Evolutionary conservation across 2,329 filamentous ascomycete species (phyloP).

Genomic region (Exophiala xenobiotica): DNA sequence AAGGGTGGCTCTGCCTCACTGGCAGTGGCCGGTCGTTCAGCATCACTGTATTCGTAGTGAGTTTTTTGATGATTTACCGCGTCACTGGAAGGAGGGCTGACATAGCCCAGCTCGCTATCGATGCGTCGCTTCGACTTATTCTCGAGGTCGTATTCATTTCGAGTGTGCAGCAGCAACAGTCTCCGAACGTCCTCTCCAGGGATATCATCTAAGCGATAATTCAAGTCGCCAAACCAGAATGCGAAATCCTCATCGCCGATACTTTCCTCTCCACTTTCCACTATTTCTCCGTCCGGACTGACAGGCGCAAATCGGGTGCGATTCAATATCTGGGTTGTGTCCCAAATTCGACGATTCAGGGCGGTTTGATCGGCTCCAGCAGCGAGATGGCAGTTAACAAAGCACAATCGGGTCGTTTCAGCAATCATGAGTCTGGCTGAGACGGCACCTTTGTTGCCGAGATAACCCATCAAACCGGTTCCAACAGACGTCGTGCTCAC

Average conservation of each 20-base stretch:
- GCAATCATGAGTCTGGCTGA: conserved; percentile 78
- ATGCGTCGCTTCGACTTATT: conserved; percentile 37
- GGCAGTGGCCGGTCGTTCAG: conserved; percentile 54
- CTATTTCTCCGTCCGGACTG: conserved; percentile 61
- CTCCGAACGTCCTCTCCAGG: conserved; percentile 87
- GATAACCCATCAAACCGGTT: conserved; percentile 86
- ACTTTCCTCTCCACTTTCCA: conserved; percentile 60
- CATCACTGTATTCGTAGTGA: conserved; percentile 22
- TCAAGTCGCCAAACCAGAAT: conserved; percentile 96
- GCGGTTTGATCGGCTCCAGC: conserved; percentile 77
- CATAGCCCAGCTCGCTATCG: conserved; percentile 31
- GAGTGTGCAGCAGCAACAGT: conserved; percentile 77
- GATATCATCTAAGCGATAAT: conserved; percentile 85
- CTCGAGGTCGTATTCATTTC: conserved; percentile 69
- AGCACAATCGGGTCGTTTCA: conserved; percentile 83
- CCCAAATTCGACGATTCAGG: conserved; percentile 85
- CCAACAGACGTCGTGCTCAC: conserved; percentile 81
- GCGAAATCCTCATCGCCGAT: conserved; percentile 90
- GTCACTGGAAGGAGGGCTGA: conserved; percentile 16
- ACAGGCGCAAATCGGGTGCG: conserved; percentile 79
- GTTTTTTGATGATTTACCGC: conserved; percentile 1
- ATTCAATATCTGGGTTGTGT: conserved; percentile 72
- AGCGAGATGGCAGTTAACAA: conserved; percentile 87
- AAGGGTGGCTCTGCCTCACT: conserved; percentile 55
- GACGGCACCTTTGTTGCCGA: conserved; percentile 94